Evolutionary conservation across 108 stramenopile species (phyloP), one percentile per base, ranked within the genome.

Genomic region (Pelagomonas calceolata): DNA sequence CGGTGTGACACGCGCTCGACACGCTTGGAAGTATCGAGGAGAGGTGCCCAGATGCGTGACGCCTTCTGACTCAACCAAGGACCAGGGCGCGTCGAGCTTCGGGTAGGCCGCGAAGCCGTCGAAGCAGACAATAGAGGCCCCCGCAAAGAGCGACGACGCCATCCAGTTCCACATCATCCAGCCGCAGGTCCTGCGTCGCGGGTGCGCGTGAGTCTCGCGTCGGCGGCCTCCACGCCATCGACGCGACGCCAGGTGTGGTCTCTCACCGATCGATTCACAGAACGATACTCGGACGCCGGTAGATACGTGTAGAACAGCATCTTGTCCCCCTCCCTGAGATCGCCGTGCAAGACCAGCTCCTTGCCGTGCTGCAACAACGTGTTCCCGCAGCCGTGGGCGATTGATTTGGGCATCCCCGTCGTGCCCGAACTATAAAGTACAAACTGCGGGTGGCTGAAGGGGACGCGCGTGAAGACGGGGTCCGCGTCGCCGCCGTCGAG

Each of bases 81-180:
- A 75, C 76, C 75, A 80, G 29, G 76, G 79, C 44, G 76, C 72
- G 7, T 66, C 66, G 66, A 76, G n/a, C 36, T 73, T 76, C 32
- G 79, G 79, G 70, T 80, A 76, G 29, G 76, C 76, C 29, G 79
- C 72, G 72, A 76, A 80, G 66, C 79, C 79, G 64, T 80, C 79
- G 34, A 68, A 80, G 34, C 43, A 51, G 10, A 80, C 79, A 30
- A 80, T 70, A 5, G 76, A 36, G 34, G 79, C 79, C 33, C 79
- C 79, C 26, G 79, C 75, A 30, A 70, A 64, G 35, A 81, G 67
- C 4, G 69, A 70, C 15, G 66, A 68, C 32, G 73, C 29, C 76
- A 77, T 77, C 80, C 80, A 81, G 46, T 81, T 81, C 79, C 76
- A 81, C 80, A 81, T 81, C 76, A 81, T 81, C 80, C 80, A 81